These are phyloP conservation scores for Cutaneotrichosporon sp. DNA, from an alignment of 1,284 basidiomycete species.

Conservation along the genomic window DNA sequence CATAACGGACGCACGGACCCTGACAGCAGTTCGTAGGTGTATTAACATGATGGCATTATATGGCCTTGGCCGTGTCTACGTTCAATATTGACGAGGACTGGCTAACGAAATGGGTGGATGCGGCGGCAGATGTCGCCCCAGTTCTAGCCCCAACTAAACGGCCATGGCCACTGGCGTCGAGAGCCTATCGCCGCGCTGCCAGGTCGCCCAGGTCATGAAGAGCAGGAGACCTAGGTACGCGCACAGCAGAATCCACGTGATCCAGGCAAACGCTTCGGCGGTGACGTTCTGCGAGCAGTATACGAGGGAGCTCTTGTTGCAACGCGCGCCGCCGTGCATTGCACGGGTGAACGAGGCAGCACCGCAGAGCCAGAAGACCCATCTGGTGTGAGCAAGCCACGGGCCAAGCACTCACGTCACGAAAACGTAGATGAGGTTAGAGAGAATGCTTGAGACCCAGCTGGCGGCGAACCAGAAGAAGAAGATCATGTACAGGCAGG, in stretches of 20 bases:
- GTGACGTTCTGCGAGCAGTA: slow-evolving; percentile 44
- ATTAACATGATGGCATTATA: too few species aligned
- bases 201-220: slow-evolving; percentile 28
- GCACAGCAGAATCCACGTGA: slow-evolving; percentile 46
- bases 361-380: slow-evolving; percentile 48
- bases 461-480: slow-evolving; percentile 35
- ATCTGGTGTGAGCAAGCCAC: slow-evolving; percentile 22
- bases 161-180: not conserved
- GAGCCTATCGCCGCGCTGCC: slow-evolving; percentile 42
- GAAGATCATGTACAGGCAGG: slow-evolving; percentile 39
- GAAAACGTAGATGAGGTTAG: slow-evolving; percentile 39
- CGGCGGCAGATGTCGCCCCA: too few species aligned
- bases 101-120: too few species aligned
- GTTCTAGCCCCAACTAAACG: too few species aligned
- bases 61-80: too few species aligned
- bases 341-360: slow-evolving; percentile 43
- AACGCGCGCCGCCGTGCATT: slow-evolving; percentile 40
- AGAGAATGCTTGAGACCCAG: slow-evolving; percentile 34
- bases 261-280: slow-evolving; percentile 49
- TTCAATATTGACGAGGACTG: too few species aligned
- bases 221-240: slow-evolving; percentile 30
- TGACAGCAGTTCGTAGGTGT: too few species aligned
- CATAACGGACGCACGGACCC: too few species aligned
- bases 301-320: slow-evolving; percentile 20
- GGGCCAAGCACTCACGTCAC: slow-evolving; percentile 45